phyloP scores from a whole-genome alignment of 805 yeast species.

The Yamadazyma philogaea region DNA sequence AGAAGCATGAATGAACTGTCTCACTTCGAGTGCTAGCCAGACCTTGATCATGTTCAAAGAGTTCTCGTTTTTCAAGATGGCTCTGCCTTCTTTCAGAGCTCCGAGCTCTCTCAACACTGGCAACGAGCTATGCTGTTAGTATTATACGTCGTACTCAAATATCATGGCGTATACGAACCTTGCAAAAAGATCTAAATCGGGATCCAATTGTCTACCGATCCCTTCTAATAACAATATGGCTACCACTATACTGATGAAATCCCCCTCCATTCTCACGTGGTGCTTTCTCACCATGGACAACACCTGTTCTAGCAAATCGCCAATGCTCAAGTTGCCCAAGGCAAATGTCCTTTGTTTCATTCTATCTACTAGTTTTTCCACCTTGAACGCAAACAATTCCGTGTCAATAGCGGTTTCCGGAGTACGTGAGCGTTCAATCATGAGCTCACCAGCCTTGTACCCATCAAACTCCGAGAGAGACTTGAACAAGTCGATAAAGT shows the following conservation, averaged over 20 bases:
- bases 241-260: slow-evolving; percentile 91
- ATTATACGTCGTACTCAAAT: slow-evolving; percentile 34
- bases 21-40: slow-evolving; percentile 85
- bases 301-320: slow-evolving; percentile 84
- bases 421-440: slow-evolving; percentile 92
- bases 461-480: slow-evolving; percentile 92
- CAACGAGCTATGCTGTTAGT: slow-evolving; percentile 53
- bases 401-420: slow-evolving; percentile 87
- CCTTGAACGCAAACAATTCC: slow-evolving; percentile 84
- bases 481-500: slow-evolving; percentile 85
- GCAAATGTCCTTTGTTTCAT: slow-evolving; percentile 89
- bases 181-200: slow-evolving; percentile 90
- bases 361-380: slow-evolving; percentile 74
- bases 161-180: slow-evolving; percentile 69
- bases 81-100: slow-evolving; percentile 59
- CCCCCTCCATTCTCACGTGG: slow-evolving; percentile 97
- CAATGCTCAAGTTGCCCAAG: slow-evolving; percentile 85
- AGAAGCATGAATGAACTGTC: slow-evolving; percentile 81
- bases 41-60: slow-evolving; percentile 81
- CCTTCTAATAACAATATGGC: slow-evolving; percentile 92
- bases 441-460: slow-evolving; percentile 87
- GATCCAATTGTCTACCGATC: slow-evolving; percentile 90
- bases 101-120: slow-evolving; percentile 85
- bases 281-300: slow-evolving; percentile 87
- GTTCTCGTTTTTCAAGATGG: slow-evolving; percentile 53